Conservation (phyloP, 2,329 filamentous ascomycete species). For the Diatrype stigma region DNA sequence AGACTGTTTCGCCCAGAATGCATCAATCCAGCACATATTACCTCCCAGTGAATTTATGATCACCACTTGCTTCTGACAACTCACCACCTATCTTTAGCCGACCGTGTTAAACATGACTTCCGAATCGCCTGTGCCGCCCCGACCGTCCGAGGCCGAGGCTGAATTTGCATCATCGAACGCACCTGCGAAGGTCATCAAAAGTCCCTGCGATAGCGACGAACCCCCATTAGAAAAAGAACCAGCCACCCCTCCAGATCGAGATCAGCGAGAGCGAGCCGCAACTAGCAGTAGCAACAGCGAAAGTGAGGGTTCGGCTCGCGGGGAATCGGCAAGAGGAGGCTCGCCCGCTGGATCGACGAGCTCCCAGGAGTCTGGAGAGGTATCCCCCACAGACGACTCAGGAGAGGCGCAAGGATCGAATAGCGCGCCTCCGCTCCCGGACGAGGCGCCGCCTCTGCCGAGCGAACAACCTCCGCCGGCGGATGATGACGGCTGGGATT, state of each 20-base stretch:
- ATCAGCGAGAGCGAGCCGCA: not conserved
- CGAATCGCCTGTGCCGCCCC: not conserved
- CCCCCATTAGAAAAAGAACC: not conserved
- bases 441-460: conserved; percentile 33
- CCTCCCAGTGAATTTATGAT: not conserved
- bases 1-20: not conserved
- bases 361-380: conserved; percentile 17
- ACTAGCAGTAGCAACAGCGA: no score
- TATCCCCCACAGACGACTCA: conserved; percentile 13
- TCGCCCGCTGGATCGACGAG: conserved; percentile 5
- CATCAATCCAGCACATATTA: not conserved
- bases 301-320: not conserved
- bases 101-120: not conserved
- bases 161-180: not conserved
- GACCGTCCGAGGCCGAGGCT: not conserved
- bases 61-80: no score
- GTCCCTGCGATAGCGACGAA: not conserved
- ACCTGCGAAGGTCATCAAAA: not conserved
- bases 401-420: conserved; percentile 15
- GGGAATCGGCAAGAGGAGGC: conserved; percentile 6
- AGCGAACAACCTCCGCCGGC: conserved; percentile 29
- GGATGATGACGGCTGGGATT: conserved; percentile 75
- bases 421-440: conserved; percentile 33
- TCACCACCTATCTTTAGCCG: not conserved
- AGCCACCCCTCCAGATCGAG: not conserved